These are phyloP conservation scores for Eremothecium cymbalariae DNA, from an alignment of 1,139 yeast genomes.

Conservation along the genomic window DNA sequence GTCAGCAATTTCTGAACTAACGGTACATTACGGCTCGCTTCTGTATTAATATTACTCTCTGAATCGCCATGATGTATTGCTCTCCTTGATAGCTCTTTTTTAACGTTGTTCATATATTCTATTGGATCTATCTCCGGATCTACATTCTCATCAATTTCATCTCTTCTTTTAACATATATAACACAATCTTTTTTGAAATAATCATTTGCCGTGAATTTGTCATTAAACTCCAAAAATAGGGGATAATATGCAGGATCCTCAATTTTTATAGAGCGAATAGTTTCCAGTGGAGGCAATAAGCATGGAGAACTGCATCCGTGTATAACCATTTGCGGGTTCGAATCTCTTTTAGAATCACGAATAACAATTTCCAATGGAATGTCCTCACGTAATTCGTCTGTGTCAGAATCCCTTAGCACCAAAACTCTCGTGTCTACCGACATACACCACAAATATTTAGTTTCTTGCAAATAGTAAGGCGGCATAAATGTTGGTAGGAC, in stretches of 20 bases:
- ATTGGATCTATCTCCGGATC: slow-evolving; percentile 2
- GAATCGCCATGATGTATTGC: too few relatives aligned
- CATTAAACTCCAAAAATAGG: slow-evolving; percentile 21
- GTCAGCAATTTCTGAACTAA: slow-evolving; percentile 9
- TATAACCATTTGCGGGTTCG: slow-evolving; percentile 17
- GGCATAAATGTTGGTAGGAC: slow-evolving; percentile 64
- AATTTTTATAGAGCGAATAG: slow-evolving; percentile 33
- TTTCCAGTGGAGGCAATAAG: slow-evolving; percentile 53
- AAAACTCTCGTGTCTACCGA: slow-evolving; percentile 77
- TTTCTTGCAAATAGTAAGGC: slow-evolving; percentile 78
- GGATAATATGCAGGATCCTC: slow-evolving; percentile 25
- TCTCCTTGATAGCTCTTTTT: slow-evolving; percentile 8
- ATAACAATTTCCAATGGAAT: slow-evolving; percentile 39
- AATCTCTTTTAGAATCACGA: slow-evolving; percentile 32
- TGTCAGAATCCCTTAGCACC: slow-evolving; percentile 60
- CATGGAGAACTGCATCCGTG: slow-evolving; percentile 46
- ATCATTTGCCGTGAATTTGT: slow-evolving; percentile 15
- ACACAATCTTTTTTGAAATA: slow-evolving; percentile 27
- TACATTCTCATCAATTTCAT: slow-evolving; percentile 6
- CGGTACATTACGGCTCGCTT: not conserved
- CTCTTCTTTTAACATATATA: slow-evolving; percentile 20
- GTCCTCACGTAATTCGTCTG: slow-evolving; percentile 41
- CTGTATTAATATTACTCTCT: not conserved
- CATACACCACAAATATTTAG: slow-evolving; percentile 87
- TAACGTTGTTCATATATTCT: slow-evolving; percentile 14